Conservation (phyloP, 129 eudicot species). For the Smallanthus sonchifolius region DNA sequence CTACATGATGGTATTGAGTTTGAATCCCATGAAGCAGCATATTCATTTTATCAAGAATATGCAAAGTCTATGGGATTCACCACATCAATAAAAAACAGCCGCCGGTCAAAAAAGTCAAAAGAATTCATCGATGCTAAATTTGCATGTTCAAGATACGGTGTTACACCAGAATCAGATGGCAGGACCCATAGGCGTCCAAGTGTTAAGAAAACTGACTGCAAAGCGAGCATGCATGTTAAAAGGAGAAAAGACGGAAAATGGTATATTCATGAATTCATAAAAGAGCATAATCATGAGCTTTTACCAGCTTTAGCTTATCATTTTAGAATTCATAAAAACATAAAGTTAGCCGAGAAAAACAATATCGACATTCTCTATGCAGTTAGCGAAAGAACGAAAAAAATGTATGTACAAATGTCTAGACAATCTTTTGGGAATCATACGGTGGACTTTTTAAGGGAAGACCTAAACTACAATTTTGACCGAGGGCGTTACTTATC, state of each 20-base stretch:
- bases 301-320: conserved; percentile 40
- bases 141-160: conserved; percentile 37
- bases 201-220: conserved; percentile 41
- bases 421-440: conserved; percentile 24
- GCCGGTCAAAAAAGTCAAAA: conserved; percentile 36
- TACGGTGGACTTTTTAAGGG: conserved; percentile 15
- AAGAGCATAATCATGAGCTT: conserved; percentile 38
- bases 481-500: conserved; percentile 30
- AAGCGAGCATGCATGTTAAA: conserved; percentile 46
- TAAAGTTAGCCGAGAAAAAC: conserved; percentile 43
- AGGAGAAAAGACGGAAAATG: conserved; percentile 37
- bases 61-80: conserved; percentile 47
- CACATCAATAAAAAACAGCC: conserved; percentile 40
- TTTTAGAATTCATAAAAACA: conserved; percentile 36
- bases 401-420: conserved; percentile 43
- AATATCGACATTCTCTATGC: conserved; percentile 41
- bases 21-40: conserved; percentile 33
- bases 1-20: conserved; percentile 32
- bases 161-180: conserved; percentile 38
- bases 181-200: conserved; percentile 30
- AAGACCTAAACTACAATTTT: conserved; percentile 23
- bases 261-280: conserved; percentile 38
- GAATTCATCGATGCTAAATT: conserved; percentile 44
- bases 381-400: conserved; percentile 37
- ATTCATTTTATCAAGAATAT: conserved; percentile 40